These are phyloP conservation scores for Trichosanthes cucumerina DNA, from an alignment of 306 rosid species.

Conservation along the genomic window DNA sequence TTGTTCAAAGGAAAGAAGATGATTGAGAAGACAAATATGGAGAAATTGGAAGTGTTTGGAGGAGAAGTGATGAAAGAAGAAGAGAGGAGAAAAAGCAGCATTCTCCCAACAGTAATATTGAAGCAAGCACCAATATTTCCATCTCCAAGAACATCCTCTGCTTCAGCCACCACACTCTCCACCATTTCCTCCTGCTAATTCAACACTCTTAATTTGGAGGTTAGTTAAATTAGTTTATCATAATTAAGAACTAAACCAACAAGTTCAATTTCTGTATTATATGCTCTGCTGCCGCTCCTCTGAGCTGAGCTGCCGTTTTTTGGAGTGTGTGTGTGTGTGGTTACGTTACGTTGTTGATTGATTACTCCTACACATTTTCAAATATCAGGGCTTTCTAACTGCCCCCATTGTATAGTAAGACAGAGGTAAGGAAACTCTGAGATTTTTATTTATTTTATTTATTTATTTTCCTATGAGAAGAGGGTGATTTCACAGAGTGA, in stretches of 20 bases:
- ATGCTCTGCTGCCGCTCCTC: constrained; percentile 47
- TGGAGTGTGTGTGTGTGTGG: too few relatives aligned
- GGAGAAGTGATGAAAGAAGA: constrained; percentile 61
- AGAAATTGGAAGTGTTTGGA: constrained; percentile 53
- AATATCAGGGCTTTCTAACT: neutral
- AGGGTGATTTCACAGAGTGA: neutral
- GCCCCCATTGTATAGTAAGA: constrained; percentile 4
- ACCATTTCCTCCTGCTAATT: constrained; percentile 42
- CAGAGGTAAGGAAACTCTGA: neutral
- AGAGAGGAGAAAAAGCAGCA: constrained; percentile 62
- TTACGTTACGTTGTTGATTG: too few relatives aligned
- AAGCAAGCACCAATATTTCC: constrained; percentile 48
- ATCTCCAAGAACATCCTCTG: constrained; percentile 81
- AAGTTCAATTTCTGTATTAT: constrained; percentile 6
- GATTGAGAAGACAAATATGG: constrained; percentile 45
- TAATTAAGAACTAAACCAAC: neutral
- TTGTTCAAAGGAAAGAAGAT: constrained; percentile 66
- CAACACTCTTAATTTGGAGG: neutral
- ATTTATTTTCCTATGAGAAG: neutral
- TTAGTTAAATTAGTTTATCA: neutral
- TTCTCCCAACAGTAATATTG: constrained; percentile 52
- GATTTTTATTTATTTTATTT: neutral
- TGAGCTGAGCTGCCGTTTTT: constrained; percentile 51
- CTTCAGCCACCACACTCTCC: constrained; percentile 75
- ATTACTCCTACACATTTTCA: neutral